Base-by-base conservation (phyloP, 1,284 basidiomycete genomes). In the Fereydounia khargensis region DNA sequence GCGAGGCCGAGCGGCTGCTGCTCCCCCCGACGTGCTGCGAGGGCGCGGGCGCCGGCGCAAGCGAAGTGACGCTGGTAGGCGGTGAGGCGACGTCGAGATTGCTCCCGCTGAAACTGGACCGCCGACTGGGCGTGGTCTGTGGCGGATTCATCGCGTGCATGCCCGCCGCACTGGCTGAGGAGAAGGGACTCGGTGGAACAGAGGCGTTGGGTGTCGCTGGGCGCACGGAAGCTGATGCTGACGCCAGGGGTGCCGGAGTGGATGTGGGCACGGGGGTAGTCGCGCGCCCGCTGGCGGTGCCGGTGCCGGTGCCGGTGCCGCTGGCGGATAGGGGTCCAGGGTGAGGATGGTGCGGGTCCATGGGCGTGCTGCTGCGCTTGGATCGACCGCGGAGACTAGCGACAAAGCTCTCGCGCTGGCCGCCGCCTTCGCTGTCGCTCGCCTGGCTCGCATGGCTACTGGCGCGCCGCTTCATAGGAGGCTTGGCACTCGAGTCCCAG, bases 61-160 rank as follows among this genome's bases (percentile, higher is more conserved):
- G 30, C 1, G 68, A 70, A 10, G 65, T 53, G 20, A 58, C 58
- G 47, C 64, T 68, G n/a, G 66, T 70, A 2, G 62, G 65, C 8
- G 68, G 68, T n/a, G 68, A 70, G 6, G 55, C 53, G 2, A 59
- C 51, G 22, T 68, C 68, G 17, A 63, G 51, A 31, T 66, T 65
- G 43, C 61, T 65, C 7, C 68, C 68, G 39, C 68, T 70, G 54
- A 70, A 70, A 47, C 68, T 70, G 5, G 68, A 70, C 33, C 68
- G 45, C 10, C 68, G 57, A 19, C 56, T 61, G 17, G 68, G 68
- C 11, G 68, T 70, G 2, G 42, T 51, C 25, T 69, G 68, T 19
- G 68, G 68, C 21, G 68, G 68, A 40, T 68, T 68, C 68, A 70
- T 70, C 13, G 65, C 57, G 25, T 65, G 57, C 13, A 22, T 30